phyloP scores from a whole-genome alignment of 805 yeast species.

The Yarrowia keelungensis region DNA sequence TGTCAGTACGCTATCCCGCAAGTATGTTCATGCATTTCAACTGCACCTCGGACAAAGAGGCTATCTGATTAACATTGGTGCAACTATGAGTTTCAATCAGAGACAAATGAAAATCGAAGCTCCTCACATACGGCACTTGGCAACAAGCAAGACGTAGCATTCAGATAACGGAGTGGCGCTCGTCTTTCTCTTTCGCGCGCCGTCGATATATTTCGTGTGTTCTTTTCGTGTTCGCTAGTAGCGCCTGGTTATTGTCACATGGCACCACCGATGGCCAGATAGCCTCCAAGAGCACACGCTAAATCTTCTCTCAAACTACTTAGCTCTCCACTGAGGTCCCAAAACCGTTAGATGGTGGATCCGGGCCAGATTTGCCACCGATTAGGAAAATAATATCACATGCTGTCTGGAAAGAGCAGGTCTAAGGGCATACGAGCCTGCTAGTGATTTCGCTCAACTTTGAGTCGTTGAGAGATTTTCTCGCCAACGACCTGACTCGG shows the following conservation, averaged over 20 bases:
- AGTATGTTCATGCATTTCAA: conserved; percentile 3
- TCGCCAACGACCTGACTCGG: no score
- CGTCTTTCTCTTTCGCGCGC: neutral
- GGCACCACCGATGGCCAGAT: neutral
- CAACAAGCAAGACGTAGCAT: no score
- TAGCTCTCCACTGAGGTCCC: neutral
- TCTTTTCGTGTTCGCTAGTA: neutral
- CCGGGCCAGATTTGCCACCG: conserved; percentile 12
- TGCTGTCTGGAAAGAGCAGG: neutral
- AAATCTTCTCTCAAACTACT: neutral
- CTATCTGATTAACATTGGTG: conserved; percentile 4
- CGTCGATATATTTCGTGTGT: neutral
- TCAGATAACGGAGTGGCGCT: no score
- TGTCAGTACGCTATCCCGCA: conserved; percentile 18
- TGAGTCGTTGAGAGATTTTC: no score
- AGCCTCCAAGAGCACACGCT: neutral
- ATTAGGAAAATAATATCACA: neutral
- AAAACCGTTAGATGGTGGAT: conserved; percentile 7
- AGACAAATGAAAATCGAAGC: conserved; percentile 4
- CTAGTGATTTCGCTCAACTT: no score
- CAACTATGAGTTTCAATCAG: neutral
- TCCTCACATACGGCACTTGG: neutral
- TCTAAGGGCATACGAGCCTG: neutral
- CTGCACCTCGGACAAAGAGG: conserved; percentile 10
- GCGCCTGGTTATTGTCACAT: neutral